Evolutionary conservation across 495 filamentous ascomycete species (phyloP), one percentile per base, ranked within the genome.

Genomic region (Penicillium pulvis): DNA sequence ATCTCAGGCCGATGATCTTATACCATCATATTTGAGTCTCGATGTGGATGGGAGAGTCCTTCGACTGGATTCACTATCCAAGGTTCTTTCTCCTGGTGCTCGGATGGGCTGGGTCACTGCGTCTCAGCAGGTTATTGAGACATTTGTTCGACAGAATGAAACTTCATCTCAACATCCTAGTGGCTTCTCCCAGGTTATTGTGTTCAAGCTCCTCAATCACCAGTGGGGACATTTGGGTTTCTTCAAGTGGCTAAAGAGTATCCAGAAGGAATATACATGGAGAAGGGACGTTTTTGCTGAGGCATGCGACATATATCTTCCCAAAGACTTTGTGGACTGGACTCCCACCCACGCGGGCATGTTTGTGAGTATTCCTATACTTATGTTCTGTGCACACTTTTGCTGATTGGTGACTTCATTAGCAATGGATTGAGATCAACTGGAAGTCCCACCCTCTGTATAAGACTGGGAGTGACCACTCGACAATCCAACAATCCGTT

Each of bases 41-140:
- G 87, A 90, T 63, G 64, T 72, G 4, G 84, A 88, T 59, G 87
- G 87, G 19, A 81, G 87, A 46, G 85, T 89, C 20, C 59, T 89
- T 67, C 71, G 71, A 6, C 53, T 72, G 44, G 70, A 75, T 52
- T 71, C 70, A 0, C 55, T 59, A 16, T 70, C 68, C 10, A 73
- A 73, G 48, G 60, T 75, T 36, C 51, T 75, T 7, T 68, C 63
- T 2, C 70, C 71, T 11, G 70, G 70, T 1, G 51, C 65, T 1
- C 62, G 70, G 19, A 48, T 54, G n/a, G 71, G 70, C 0, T 73
- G 71, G 71, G 51, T 75, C 3, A 73, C 70, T 1, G 69, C 62
- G 4, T 58, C 33, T 39, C 47, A 42, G 4, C 67, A 65, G 50
- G 49, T 74, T 17, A 60, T 68, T 10, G 60, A 65, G 24, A 57